Conservation (phyloP, 2,329 filamentous ascomycete species). For the Stagonosporopsis tanaceti region DNA sequence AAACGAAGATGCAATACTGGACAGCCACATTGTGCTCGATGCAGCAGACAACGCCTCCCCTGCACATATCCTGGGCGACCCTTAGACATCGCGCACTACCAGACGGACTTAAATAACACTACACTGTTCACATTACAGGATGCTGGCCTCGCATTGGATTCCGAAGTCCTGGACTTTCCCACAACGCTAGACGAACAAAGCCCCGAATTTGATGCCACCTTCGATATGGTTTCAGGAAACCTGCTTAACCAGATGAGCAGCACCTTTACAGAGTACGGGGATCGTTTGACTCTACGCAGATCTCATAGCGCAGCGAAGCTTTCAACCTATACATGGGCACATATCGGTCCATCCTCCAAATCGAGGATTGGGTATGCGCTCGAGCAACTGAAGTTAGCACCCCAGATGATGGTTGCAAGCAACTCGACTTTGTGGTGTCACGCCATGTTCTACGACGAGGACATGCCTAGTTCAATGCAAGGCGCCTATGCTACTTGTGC, state of each 20-base stretch:
- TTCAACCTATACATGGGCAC: conserved; percentile 12
- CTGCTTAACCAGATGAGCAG: conserved; percentile 49
- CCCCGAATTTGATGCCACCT: conserved; percentile 8
- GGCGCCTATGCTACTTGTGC: conserved; percentile 64
- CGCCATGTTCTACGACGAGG: conserved; percentile 58
- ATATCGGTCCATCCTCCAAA: conserved; percentile 29
- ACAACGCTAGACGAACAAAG: neutral
- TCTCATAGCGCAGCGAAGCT: neutral
- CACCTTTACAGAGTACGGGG: neutral
- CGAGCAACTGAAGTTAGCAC: conserved; percentile 37
- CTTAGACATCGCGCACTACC: conserved; percentile 18
- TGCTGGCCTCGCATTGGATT: conserved; percentile 10
- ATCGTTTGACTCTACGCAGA: neutral
- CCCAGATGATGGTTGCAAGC: conserved; percentile 56
- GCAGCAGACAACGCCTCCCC: conserved; percentile 56
- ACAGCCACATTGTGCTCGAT: conserved; percentile 62
- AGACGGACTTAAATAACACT: neutral
- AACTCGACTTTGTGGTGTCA: conserved; percentile 65
- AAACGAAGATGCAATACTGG: conserved; percentile 66
- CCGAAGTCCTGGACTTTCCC: conserved; percentile 11
- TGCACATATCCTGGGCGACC: conserved; percentile 56
- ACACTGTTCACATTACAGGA: conserved; percentile 41
- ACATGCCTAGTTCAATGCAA: conserved; percentile 62
- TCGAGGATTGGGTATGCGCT: conserved; percentile 39
- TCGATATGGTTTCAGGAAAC: conserved; percentile 59